These are phyloP conservation scores for Solanum pinnatisectum DNA, from an alignment of 257 asterid species.

Conservation along the genomic window DNA sequence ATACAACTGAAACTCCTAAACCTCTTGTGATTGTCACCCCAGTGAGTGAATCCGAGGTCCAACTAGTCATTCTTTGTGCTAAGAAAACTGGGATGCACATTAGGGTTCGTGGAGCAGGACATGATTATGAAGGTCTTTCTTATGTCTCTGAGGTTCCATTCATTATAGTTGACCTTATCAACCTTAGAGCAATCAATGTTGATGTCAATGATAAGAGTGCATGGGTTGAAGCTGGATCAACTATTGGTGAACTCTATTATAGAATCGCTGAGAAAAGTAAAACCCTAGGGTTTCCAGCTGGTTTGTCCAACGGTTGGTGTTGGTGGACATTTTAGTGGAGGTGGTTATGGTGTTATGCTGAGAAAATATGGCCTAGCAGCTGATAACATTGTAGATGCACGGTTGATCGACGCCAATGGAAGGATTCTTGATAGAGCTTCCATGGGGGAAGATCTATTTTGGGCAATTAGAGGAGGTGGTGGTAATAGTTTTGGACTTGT, in stretches of 20 bases:
- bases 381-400: slow-evolving; percentile 4
- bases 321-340: slow-evolving; percentile 3
- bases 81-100: not conserved
- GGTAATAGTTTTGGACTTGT: slow-evolving; percentile 2
- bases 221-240: not conserved
- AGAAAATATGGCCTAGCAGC: not conserved
- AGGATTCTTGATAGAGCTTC: not conserved
- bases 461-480: slow-evolving; percentile 6
- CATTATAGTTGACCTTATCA: not conserved
- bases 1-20: not conserved
- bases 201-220: not conserved
- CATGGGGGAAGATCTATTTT: slow-evolving; percentile 1
- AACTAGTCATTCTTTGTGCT: not conserved
- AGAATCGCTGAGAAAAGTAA: not conserved
- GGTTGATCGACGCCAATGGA: not conserved
- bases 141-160: not conserved
- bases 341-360: not conserved
- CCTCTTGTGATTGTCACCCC: slow-evolving; percentile 2
- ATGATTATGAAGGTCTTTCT: slow-evolving; percentile 2
- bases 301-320: not conserved
- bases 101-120: slow-evolving; percentile 2
- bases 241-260: not conserved
- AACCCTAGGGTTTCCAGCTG: not conserved
- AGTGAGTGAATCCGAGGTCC: not conserved
- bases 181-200: not conserved